A percentile compares a stretch with the other conserved stretches of the same genome.
Conservation (phyloP, 345 rosid genomes). For the Aquilaria malaccensis region DNA sequence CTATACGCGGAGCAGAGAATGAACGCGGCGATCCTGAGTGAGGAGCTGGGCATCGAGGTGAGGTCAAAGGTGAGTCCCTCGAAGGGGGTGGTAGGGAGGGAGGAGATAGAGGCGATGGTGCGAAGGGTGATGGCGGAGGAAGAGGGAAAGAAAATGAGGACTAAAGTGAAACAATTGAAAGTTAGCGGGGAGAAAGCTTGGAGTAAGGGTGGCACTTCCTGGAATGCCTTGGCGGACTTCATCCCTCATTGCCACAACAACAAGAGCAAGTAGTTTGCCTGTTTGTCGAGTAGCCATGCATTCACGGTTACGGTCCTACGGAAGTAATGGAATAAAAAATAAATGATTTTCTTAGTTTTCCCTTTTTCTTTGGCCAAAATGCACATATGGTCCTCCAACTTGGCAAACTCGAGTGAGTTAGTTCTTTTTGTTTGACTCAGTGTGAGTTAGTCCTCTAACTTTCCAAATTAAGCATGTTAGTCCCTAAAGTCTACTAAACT, state of each 20-base stretch:
- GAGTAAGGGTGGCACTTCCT: conserved; percentile 28
- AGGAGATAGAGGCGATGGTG: conserved; percentile 37
- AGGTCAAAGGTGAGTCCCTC: conserved; percentile 18
- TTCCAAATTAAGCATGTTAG: no score
- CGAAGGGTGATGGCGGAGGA: conserved; percentile 39
- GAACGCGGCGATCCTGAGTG: conserved; percentile 42
- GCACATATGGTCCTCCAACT: no score
- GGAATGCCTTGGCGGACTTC: conserved; percentile 11
- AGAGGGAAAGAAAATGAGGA: conserved; percentile 34
- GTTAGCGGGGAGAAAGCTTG: conserved; percentile 22
- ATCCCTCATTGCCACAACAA: no score
- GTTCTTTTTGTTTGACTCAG: no score
- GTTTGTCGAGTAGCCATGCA: no score
- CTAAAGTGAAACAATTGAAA: conserved; percentile 28
- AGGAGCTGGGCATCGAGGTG: conserved; percentile 39
- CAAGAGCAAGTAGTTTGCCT: no score
- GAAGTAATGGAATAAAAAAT: neutral
- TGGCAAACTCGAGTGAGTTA: no score
- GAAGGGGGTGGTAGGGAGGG: conserved; percentile 24
- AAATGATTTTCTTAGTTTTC: neutral
- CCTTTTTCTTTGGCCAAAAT: neutral
- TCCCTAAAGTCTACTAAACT: no score
- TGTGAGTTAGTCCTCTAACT: no score
- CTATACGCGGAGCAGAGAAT: conserved; percentile 45
- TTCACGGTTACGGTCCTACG: no score